phyloP scores from a whole-genome alignment of 495 filamentous ascomycete species.

The Niebla homalea region DNA sequence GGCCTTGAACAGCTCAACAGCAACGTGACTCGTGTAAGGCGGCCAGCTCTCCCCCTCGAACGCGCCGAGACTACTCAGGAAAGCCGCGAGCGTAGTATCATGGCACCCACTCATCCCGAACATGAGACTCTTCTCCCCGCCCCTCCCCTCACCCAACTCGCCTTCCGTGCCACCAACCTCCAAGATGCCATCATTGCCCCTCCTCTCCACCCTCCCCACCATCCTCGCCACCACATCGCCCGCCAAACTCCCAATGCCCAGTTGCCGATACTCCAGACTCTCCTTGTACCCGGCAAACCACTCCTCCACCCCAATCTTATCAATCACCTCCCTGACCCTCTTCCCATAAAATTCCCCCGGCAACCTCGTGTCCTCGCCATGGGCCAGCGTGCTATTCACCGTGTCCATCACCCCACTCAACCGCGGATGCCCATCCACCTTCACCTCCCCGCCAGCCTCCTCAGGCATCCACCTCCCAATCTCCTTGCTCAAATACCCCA shows the following conservation, averaged over 20 bases:
- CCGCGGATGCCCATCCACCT: conserved; percentile 71
- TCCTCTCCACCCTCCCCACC: conserved; percentile 56
- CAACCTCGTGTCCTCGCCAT: conserved; percentile 64
- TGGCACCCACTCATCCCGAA: conserved; percentile 78
- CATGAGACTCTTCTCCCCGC: conserved; percentile 44
- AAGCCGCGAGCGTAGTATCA: conserved; percentile 78
- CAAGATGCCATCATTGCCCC: conserved; percentile 39
- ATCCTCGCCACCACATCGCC: conserved; percentile 79
- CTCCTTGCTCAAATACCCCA: conserved; percentile 66
- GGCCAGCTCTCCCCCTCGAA: conserved; percentile 70
- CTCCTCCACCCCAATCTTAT: conserved; percentile 74
- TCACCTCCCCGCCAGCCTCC: conserved; percentile 62
- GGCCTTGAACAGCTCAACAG: conserved; percentile 71
- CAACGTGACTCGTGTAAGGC: conserved; percentile 81
- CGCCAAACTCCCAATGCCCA: conserved; percentile 75
- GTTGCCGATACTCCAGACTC: conserved; percentile 65
- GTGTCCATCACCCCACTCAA: conserved; percentile 90
- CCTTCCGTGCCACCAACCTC: conserved; percentile 34
- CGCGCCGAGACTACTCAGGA: conserved; percentile 66
- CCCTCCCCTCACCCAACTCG: conserved; percentile 22
- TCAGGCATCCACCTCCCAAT: conserved; percentile 76
- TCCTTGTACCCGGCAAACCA: conserved; percentile 86
- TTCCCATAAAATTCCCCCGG: conserved; percentile 80
- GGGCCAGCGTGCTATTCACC: conserved; percentile 75
- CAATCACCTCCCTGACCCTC: conserved; percentile 54